Evolutionary conservation across 805 yeast genomes (phyloP).

Genomic region (Kuraishia piskuri): DNA sequence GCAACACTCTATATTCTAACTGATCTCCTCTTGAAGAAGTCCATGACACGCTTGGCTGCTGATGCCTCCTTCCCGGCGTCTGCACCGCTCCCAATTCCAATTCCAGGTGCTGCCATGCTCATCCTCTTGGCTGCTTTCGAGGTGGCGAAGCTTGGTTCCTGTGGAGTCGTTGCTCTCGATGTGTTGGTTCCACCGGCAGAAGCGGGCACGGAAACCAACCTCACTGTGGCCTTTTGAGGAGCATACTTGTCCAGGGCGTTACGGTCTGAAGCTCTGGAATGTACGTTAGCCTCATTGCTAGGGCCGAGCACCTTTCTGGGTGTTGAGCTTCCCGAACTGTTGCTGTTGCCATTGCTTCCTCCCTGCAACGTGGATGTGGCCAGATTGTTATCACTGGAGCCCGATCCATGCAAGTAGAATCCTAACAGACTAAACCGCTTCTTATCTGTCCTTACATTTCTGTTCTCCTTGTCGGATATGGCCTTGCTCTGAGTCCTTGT

Average conservation of each 20-base stretch:
- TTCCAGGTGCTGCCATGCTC: constrained; percentile 12
- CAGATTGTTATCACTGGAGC: constrained; percentile 9
- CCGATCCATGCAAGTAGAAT: constrained; percentile 28
- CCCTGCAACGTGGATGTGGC: background rate
- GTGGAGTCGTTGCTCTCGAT: background rate
- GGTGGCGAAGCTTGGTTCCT: constrained; percentile 12
- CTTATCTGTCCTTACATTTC: constrained; percentile 17
- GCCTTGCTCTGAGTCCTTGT: constrained; percentile 7
- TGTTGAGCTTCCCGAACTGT: constrained; percentile 1
- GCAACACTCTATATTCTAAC: constrained; percentile 8
- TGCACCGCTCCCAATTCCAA: constrained; percentile 12
- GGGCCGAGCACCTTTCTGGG: constrained; percentile 17
- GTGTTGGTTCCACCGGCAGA: background rate
- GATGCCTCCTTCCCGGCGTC: constrained; percentile 48
- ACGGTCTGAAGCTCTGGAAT: background rate
- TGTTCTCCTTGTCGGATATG: constrained; percentile 11
- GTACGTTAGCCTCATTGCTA: constrained; percentile 19
- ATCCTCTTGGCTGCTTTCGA: constrained; percentile 26
- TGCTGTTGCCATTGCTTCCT: background rate
- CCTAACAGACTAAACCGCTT: constrained; percentile 35
- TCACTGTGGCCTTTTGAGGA: background rate
- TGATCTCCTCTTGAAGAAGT: constrained; percentile 66
- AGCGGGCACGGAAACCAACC: background rate
- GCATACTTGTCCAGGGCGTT: no score
- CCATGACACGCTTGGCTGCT: constrained; percentile 72